phyloP scores from a whole-genome alignment of 176 grass and related monocot genomes.

The Triticum urartu region DNA sequence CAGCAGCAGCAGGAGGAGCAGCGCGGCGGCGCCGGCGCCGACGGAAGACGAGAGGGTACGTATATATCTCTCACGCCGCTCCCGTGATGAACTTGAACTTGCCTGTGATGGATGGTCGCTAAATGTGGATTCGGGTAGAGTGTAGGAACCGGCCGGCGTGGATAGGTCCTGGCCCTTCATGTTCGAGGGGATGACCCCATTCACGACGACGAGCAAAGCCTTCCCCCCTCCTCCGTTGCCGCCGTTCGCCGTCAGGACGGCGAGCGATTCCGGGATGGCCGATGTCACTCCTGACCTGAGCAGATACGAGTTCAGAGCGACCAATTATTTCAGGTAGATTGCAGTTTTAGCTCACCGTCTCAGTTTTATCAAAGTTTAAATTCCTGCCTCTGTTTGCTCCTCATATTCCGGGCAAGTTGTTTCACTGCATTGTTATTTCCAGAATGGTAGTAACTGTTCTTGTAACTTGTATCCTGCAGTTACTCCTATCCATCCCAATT shows the following conservation, averaged over 20 bases:
- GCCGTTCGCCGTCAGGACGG: constrained; percentile 18
- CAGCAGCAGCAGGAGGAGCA: constrained; percentile 38
- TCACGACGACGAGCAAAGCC: constrained; percentile 28
- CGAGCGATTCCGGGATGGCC: constrained; percentile 13
- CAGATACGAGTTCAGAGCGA: constrained; percentile 42
- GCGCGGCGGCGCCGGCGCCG: constrained; percentile 13
- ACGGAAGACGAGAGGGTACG: constrained; percentile 55
- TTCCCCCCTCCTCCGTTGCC: constrained; percentile 9
- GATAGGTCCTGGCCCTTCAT: constrained; percentile 59
- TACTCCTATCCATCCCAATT: background rate
- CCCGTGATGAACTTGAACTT: background rate
- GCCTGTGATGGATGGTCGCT: constrained; percentile 16
- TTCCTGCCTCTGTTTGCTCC: background rate
- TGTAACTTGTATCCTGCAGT: background rate
- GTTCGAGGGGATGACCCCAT: constrained; percentile 53
- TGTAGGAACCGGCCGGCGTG: constrained; percentile 52
- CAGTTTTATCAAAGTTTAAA: background rate
- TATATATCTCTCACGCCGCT: background rate
- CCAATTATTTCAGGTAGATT: constrained; percentile 42
- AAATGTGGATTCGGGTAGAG: constrained; percentile 42
- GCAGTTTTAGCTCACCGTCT: background rate
- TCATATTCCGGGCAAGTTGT: background rate
- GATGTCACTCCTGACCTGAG: constrained; percentile 31
- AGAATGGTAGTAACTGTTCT: background rate
- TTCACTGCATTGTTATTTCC: background rate